Percentiles rank a stretch among this genome's conserved stretches.
Conservation (phyloP, 1,139 yeast genomes). For the Hansenula anomala region DNA sequence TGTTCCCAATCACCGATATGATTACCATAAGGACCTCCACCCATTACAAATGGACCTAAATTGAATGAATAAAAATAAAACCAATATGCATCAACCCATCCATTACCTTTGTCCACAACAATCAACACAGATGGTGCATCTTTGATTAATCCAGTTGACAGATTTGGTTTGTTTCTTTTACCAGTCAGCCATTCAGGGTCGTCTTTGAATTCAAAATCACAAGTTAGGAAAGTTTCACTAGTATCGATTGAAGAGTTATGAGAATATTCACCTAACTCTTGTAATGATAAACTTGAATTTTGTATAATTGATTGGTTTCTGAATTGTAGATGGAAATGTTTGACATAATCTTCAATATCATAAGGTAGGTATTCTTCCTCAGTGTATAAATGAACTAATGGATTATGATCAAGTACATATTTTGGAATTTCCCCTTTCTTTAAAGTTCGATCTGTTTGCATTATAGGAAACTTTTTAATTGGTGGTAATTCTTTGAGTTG, state of each 20-base stretch:
- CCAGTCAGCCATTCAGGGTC: conserved; percentile 93
- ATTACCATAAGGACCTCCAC: conserved; percentile 93
- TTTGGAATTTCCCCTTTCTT: conserved; percentile 61
- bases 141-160: conserved; percentile 63
- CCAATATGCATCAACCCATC: conserved; percentile 90
- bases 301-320: conserved; percentile 38
- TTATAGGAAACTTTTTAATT: conserved; percentile 17
- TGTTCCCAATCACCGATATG: conserved; percentile 99
- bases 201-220: conserved; percentile 62
- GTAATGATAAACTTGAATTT: conserved; percentile 14
- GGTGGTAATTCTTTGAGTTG: conserved; percentile 19
- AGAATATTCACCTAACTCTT: conserved; percentile 19
- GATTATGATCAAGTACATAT: conserved; percentile 71
- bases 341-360: conserved; percentile 66
- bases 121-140: conserved; percentile 79
- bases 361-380: conserved; percentile 88
- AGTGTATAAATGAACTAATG: conserved; percentile 79
- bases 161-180: conserved; percentile 55
- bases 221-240: conserved; percentile 46
- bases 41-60: conserved; percentile 96
- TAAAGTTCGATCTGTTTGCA: conserved; percentile 25
- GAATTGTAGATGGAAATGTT: conserved; percentile 48
- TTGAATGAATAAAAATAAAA: conserved; percentile 93
- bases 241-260: conserved; percentile 19
- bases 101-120: conserved; percentile 88